Evolutionary conservation across 2,329 filamentous ascomycete species (phyloP).

Genomic region (Trichophyton benhamiae): DNA sequence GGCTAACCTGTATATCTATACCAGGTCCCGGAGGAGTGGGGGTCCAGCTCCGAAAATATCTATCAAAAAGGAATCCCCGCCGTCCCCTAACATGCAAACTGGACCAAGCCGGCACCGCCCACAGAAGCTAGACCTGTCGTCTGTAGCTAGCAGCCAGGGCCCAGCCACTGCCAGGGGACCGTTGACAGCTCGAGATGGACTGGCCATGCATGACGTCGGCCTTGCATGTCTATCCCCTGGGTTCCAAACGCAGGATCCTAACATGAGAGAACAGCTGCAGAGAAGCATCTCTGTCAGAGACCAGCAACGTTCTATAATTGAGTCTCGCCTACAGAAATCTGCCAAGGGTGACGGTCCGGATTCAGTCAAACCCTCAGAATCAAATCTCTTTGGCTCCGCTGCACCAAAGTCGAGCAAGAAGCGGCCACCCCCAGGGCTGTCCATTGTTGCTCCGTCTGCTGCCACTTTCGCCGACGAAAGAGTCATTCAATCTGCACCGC

Average conservation of each 20-base stretch:
- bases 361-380: conserved; percentile 43
- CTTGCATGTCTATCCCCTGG: conserved; percentile 89
- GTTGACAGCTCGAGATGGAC: conserved; percentile 63
- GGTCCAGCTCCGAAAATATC: conserved; percentile 61
- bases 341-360: conserved; percentile 62
- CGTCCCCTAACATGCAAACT: conserved; percentile 63
- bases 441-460: conserved; percentile 88
- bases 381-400: conserved; percentile 27
- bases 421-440: conserved; percentile 63
- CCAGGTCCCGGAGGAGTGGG: conserved; percentile 26
- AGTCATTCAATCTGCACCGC: conserved; percentile 89
- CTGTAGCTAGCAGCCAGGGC: conserved; percentile 34
- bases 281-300: conserved; percentile 87
- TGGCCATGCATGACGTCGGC: conserved; percentile 83
- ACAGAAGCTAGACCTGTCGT: conserved; percentile 35
- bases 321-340: conserved; percentile 77
- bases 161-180: conserved; percentile 56
- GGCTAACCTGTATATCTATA: not conserved
- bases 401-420: conserved; percentile 37
- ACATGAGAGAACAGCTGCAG: conserved; percentile 90
- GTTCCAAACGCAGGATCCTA: conserved; percentile 91
- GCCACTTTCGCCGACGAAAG: conserved; percentile 86
- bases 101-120: conserved; percentile 43
- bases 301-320: conserved; percentile 89
- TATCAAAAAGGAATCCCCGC: conserved; percentile 84